These are phyloP conservation scores for Artemisia annua DNA, from an alignment of 129 eudicot species.

Conservation along the genomic window DNA sequence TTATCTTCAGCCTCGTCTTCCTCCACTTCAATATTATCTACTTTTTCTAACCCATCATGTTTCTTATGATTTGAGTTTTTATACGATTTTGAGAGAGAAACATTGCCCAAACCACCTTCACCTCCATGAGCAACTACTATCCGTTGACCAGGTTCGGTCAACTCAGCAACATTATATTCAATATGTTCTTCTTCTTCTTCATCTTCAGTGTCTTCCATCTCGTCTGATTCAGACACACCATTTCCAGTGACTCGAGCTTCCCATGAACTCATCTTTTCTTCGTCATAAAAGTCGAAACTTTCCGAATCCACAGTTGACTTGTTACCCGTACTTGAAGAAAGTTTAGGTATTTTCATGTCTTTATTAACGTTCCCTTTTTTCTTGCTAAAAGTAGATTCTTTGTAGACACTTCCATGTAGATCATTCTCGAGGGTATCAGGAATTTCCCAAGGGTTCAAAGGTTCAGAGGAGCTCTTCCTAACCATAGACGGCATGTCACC, in stretches of 20 bases:
- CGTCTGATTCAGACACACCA: slow-evolving; percentile 29
- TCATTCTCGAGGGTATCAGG: slow-evolving; percentile 45
- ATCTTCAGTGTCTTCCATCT: slow-evolving; percentile 1
- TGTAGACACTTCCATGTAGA: slow-evolving; percentile 17
- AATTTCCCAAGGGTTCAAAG: slow-evolving; percentile 83
- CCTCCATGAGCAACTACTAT: slow-evolving; percentile 78
- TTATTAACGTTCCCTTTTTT: neutral
- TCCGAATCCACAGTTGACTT: slow-evolving; percentile 25
- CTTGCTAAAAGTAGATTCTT: slow-evolving; percentile 8
- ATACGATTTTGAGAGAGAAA: slow-evolving; percentile 33
- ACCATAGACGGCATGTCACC: slow-evolving; percentile 68
- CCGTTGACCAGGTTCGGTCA: slow-evolving; percentile 77
- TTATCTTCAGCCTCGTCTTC: slow-evolving; percentile 38
- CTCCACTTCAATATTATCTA: slow-evolving; percentile 20
- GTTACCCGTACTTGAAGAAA: slow-evolving; percentile 24
- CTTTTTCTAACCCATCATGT: slow-evolving; percentile 15
- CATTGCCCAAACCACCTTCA: slow-evolving; percentile 79
- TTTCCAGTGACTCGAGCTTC: slow-evolving; percentile 38
- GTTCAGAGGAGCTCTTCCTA: slow-evolving; percentile 43
- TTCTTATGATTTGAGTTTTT: slow-evolving; percentile 33
- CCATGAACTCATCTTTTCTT: slow-evolving; percentile 25
- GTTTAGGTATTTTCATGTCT: slow-evolving; percentile 22
- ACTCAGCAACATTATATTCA: slow-evolving; percentile 73
- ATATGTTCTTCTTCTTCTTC: slow-evolving; percentile 46
- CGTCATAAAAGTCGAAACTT: slow-evolving; percentile 22